These are phyloP conservation scores for Stephania yunnanensis DNA, from an alignment of 164 flowering plant species.

Conservation along the genomic window DNA sequence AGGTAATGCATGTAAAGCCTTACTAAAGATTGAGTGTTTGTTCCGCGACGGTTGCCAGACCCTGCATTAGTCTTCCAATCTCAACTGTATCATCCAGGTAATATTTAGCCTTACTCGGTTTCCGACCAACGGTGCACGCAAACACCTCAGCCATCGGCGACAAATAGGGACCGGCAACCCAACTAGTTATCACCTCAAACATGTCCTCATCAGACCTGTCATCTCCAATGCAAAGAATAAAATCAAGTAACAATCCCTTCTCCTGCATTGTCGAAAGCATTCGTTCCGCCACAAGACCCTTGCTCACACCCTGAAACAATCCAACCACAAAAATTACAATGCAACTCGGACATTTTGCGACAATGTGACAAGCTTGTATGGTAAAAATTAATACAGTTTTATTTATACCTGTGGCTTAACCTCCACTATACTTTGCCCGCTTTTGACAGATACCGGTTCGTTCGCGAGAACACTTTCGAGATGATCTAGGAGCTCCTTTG, in stretches of 20 bases:
- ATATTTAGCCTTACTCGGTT: constrained; percentile 20
- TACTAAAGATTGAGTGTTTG: not conserved
- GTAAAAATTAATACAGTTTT: not conserved
- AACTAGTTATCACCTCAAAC: constrained; percentile 16
- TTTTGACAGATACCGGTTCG: constrained; percentile 19
- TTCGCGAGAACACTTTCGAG: constrained; percentile 19
- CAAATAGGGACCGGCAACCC: constrained; percentile 11
- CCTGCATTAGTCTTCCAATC: constrained; percentile 16
- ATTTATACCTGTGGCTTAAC: constrained; percentile 18
- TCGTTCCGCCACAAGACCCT: constrained; percentile 17
- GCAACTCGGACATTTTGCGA: not conserved
- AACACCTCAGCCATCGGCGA: constrained; percentile 14
- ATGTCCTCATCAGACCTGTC: constrained; percentile 21
- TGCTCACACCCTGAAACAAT: constrained; percentile 17
- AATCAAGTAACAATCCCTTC: constrained; percentile 15
- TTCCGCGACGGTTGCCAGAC: constrained; percentile 15
- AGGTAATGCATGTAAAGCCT: constrained; percentile 1
- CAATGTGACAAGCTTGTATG: not conserved
- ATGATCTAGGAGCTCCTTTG: constrained; percentile 23
- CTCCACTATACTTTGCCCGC: constrained; percentile 15
- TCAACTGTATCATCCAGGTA: constrained; percentile 19
- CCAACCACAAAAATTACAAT: not conserved
- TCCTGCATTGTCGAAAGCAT: constrained; percentile 14
- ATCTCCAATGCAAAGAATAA: constrained; percentile 20
- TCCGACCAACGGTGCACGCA: constrained; percentile 20